Base-by-base conservation (phyloP, 2,329 filamentous ascomycete species). In the Xylariales sp. region DNA sequence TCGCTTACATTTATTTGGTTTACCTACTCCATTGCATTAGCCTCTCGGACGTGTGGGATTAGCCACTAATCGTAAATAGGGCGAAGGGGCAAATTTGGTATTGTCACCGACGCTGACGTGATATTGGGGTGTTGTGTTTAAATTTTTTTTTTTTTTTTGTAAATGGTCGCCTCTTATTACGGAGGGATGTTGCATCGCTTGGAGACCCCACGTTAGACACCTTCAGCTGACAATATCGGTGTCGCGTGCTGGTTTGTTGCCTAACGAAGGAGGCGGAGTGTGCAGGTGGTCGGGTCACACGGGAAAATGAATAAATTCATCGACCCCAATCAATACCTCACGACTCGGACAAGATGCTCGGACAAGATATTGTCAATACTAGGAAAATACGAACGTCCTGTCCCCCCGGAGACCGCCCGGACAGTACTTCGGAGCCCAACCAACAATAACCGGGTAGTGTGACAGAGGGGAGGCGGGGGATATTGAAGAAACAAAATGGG, bases 201-300 rank as follows among this genome's bases (percentile, higher is more conserved):
- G 50, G 60, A 59, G 67, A 69, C 67, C 67, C 67, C 67, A 69
- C 67, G 67, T 67, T 64, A 52, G 64, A 64, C 53, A 43, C 18
- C 62, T 69, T 69, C 67, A 67, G 67, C 67, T 69, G 61, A 64
- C 54, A 58, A 56, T 52, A 64, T 65, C 58, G 65, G 65, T 68
- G 68, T 70, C 68, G 68, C 58, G 61, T 65, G 58, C 65, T 68
- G 62, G 68, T 65, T 68, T 52, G 68, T 68, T 39, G 65, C 62
- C 55, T 68, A 46, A 57, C 58, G 23, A 68, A 55, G 48, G 62
- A 61, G 50, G 59, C 49, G 55, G 52, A 39, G 53, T 50, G 58
- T 32, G 30, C 23, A 23, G 23, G 23, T 23, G 23, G 23, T 23
- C 23, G 23, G 23, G 48, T 68, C 48, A 36, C 56, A 57, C 58